A percentile compares a stretch with the other conserved stretches of the same genome.
Conservation (phyloP, 2,329 filamentous ascomycete species). For the Diplodia sapinea region DNA sequence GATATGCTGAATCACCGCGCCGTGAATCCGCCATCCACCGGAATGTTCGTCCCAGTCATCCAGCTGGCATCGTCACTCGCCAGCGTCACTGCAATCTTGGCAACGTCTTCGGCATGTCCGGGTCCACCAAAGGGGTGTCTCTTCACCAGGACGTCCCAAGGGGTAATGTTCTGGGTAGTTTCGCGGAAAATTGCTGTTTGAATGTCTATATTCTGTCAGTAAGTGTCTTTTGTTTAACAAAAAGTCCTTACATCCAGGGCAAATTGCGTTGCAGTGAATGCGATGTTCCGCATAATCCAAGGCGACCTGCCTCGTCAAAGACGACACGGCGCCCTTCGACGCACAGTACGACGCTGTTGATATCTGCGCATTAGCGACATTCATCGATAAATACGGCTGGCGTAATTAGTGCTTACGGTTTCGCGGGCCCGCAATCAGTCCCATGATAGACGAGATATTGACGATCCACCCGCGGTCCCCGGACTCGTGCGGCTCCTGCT, state of each 20-base stretch:
- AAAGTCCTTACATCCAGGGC: conserved; percentile 55
- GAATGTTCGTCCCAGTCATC: conserved; percentile 49
- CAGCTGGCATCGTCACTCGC: conserved; percentile 54
- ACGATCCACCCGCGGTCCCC: conserved; percentile 58
- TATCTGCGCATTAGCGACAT: not conserved
- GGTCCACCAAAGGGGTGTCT: conserved; percentile 44
- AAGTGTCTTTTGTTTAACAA: not conserved
- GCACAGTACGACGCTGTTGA: conserved; percentile 50
- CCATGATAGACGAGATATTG: conserved; percentile 58
- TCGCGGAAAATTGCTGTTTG: not conserved
- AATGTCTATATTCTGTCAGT: not conserved
- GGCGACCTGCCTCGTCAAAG: conserved; percentile 55
- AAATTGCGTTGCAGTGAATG: conserved; percentile 62
- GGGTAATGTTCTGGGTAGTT: not conserved
- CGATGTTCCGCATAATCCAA: conserved; percentile 56
- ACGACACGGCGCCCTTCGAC: conserved; percentile 56
- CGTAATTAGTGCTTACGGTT: not conserved
- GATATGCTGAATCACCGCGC: not conserved
- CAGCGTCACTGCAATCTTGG: conserved; percentile 52
- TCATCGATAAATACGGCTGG: not conserved
- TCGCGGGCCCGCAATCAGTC: conserved; percentile 36
- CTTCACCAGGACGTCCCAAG: conserved; percentile 15
- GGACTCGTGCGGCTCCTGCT: conserved; percentile 38
- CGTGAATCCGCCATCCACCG: conserved; percentile 52
- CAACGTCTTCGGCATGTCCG: conserved; percentile 43